Evolutionary conservation across 352 stramenopile species (phyloP).

Genomic region (Globisporangium ultimum): DNA sequence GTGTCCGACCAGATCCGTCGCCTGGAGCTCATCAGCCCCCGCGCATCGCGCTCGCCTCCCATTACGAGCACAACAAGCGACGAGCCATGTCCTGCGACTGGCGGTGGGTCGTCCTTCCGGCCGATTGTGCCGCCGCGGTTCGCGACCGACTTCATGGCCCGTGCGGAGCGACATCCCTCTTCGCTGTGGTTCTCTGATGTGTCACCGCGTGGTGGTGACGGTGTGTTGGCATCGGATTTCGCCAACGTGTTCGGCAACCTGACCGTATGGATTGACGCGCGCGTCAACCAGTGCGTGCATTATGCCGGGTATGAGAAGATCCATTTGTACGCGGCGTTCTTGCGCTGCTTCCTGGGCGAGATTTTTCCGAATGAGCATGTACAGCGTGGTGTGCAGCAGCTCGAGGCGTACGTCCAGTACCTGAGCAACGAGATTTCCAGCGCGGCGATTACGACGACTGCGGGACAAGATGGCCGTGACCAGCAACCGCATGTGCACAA

Average conservation of each 20-base stretch:
- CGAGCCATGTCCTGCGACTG: too few species aligned
- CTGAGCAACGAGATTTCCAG: slow-evolving; percentile 4
- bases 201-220: not conserved
- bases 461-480: too few species aligned
- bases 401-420: slow-evolving; percentile 28
- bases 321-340: slow-evolving; percentile 25
- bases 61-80: not conserved
- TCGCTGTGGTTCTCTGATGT: not conserved
- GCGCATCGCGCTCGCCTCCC: not conserved
- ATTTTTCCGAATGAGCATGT: slow-evolving; percentile 16
- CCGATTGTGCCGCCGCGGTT: slow-evolving; percentile 7
- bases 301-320: slow-evolving; percentile 35
- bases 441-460: too few species aligned
- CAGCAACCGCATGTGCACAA: not conserved
- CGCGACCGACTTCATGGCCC: not conserved
- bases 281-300: slow-evolving; percentile 10
- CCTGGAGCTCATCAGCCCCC: slow-evolving; percentile 24
- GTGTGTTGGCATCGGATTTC: not conserved
- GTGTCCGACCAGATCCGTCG: slow-evolving; percentile 28
- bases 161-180: not conserved
- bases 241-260: slow-evolving; percentile 33
- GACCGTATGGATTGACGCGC: slow-evolving; percentile 35
- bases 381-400: slow-evolving; percentile 4
- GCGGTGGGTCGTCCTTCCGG: not conserved
- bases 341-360: slow-evolving; percentile 24